Percentiles rank a stretch among this genome's conserved stretches.
Conservation (phyloP, 2,329 filamentous ascomycete species). For the Apiospora arundinis region DNA sequence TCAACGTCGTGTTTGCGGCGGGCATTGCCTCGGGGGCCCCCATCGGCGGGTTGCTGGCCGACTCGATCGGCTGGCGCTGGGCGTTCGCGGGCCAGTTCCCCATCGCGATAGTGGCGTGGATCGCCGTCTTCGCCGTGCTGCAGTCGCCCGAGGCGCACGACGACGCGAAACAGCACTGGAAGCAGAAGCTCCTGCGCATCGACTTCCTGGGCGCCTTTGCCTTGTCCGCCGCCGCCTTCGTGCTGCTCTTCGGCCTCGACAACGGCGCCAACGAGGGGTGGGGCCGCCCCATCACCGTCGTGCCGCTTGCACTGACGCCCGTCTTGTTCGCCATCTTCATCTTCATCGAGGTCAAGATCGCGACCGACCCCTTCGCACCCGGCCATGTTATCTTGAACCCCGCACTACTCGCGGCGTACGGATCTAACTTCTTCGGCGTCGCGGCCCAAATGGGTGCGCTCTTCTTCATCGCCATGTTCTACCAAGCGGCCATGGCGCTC, state of each 20-base stretch:
- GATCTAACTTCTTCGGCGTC: constrained; percentile 75
- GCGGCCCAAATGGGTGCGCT: constrained; percentile 61
- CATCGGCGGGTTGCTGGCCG: constrained; percentile 73
- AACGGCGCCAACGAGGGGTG: constrained; percentile 76
- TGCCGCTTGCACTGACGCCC: constrained; percentile 57
- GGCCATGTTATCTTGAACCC: constrained; percentile 74
- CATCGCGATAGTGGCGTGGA: constrained; percentile 68
- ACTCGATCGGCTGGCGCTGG: constrained; percentile 78
- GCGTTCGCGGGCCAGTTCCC: constrained; percentile 76
- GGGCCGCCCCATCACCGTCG: constrained; percentile 58
- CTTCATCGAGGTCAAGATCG: constrained; percentile 70
- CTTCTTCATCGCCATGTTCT: constrained; percentile 81
- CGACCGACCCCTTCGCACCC: constrained; percentile 75
- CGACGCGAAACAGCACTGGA: constrained; percentile 58
- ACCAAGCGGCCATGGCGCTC: constrained; percentile 73
- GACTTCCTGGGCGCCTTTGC: constrained; percentile 76
- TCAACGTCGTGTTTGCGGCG: constrained; percentile 71
- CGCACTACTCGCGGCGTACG: constrained; percentile 70
- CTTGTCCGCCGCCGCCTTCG: constrained; percentile 69
- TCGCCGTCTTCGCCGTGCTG: constrained; percentile 67
- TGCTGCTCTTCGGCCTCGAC: constrained; percentile 73
- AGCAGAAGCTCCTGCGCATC: constrained; percentile 68
- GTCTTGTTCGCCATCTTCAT: constrained; percentile 71
- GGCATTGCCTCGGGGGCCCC: constrained; percentile 75
- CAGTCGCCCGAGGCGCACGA: constrained; percentile 64